These are phyloP conservation scores for Trichocladium antarcticum DNA, from an alignment of 495 filamentous ascomycete genomes.

Conservation along the genomic window DNA sequence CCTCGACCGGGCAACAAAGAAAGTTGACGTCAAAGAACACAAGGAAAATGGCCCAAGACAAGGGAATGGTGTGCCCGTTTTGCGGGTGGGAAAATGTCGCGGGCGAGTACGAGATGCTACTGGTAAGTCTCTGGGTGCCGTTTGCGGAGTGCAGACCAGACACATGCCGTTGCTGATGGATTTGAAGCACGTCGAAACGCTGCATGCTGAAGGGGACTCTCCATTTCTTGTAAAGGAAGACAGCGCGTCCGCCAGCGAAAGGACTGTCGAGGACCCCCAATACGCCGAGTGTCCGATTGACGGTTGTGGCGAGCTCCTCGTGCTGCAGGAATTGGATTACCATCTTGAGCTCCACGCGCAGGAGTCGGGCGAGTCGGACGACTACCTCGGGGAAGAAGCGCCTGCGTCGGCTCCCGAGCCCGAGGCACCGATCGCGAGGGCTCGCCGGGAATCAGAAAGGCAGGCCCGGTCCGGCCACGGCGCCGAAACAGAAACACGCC, in stretches of 20 bases:
- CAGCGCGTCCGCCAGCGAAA: conserved; percentile 33
- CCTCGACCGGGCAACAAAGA: background rate
- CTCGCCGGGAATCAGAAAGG: conserved; percentile 14
- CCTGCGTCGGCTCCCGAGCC: background rate
- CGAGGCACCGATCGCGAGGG: background rate
- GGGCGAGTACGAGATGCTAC: conserved; percentile 24
- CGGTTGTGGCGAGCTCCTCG: conserved; percentile 61
- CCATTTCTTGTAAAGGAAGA: conserved; percentile 37
- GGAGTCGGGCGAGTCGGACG: conserved; percentile 44
- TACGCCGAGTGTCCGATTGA: conserved; percentile 59
- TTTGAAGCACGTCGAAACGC: conserved; percentile 45
- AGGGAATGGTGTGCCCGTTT: conserved; percentile 21
- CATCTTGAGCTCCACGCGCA: conserved; percentile 66
- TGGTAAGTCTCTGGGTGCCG: conserved; percentile 15
- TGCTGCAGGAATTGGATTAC: conserved; percentile 49
- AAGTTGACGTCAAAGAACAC: conserved; percentile 2
- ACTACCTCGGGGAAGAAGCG: background rate
- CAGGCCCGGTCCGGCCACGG: conserved; percentile 4
- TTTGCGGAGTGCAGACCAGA: conserved; percentile 2
- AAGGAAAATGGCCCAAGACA: conserved; percentile 7
- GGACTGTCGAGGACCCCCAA: conserved; percentile 43
- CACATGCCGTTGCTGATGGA: background rate
- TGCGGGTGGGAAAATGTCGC: conserved; percentile 20
- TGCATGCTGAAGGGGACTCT: conserved; percentile 43
- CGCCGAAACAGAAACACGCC: conserved; percentile 2